Base-by-base conservation (phyloP, 495 filamentous ascomycete genomes). In the Ascodesmis nigricans region DNA sequence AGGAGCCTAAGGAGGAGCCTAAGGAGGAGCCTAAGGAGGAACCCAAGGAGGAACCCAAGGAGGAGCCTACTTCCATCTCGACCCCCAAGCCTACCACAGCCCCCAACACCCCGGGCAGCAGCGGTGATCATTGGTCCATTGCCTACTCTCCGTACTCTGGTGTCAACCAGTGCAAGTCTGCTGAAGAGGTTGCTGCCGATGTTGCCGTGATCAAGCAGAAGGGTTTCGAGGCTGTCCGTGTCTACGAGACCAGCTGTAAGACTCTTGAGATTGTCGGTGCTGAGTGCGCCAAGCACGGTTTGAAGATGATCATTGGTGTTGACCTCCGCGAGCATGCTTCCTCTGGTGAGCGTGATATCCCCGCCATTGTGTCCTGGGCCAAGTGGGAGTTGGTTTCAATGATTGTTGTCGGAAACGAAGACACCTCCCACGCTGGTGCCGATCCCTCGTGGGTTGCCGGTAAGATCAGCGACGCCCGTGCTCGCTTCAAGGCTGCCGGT, bases 221-320 rank as follows among this genome's bases (percentile, higher is more conserved):
- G 53, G 82, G 80, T 41, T 87, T 92, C 69, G 61, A 58, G 43
- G 64, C 71, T 38, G 55, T 95, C 56, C 84, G 84, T 56, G 60
- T 91, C 55, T 92, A 95, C 72, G 75, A 71, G 40, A 78, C 81
- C 46, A 83, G 91, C 68, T 95, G 84, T 66, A 63, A 61, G 53
- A 69, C 67, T 40, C 78, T 93, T 25, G 53, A 67, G 55, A 73
- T 62, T 53, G 70, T 91, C 38, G 78, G 76, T 41, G 53, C 58
- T 9, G 71, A 77, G 36, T 68, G 64, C 52, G 48, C 58, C 31
- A 45, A 56, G 31, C 52, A 71, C 53, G 69, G 71, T 31, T 52
- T 95, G 26, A 73, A 70, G 46, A 58, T 93, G 49, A 81, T 93
- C 55, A 49, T 81, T 38, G 84, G 84, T 57, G 60, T 93, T 62